phyloP scores from a whole-genome alignment of 345 rosid genomes.

The Litchi chinensis region DNA sequence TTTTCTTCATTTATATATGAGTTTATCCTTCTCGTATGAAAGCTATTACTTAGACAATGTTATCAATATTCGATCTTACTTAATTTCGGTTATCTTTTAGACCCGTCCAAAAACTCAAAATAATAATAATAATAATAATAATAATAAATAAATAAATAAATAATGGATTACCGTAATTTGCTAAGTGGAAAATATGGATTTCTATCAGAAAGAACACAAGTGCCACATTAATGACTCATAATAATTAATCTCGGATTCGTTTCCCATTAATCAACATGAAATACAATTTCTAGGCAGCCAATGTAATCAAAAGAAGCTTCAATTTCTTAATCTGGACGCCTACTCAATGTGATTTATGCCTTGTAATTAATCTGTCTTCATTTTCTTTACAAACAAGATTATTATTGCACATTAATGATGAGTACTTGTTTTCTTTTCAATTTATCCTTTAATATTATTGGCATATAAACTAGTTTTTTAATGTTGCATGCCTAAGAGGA shows the following conservation, averaged over 20 bases:
- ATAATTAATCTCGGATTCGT: background rate
- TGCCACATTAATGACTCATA: too few relatives aligned
- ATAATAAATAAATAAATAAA: too few relatives aligned
- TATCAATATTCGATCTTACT: too few relatives aligned
- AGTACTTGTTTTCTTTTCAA: background rate
- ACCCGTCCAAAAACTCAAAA: too few relatives aligned
- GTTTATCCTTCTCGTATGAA: too few relatives aligned
- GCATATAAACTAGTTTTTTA: background rate
- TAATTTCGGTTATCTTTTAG: too few relatives aligned
- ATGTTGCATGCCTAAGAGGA: conserved; percentile 13
- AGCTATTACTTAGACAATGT: too few relatives aligned
- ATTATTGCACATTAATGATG: background rate
- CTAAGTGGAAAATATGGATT: background rate
- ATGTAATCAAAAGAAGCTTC: background rate
- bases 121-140: too few relatives aligned
- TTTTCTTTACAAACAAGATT: conserved; percentile 4
- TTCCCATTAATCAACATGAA: background rate
- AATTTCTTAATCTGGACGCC: conserved; percentile 20
- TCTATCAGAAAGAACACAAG: background rate
- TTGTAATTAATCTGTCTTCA: background rate
- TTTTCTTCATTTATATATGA: too few relatives aligned
- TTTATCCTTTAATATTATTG: background rate
- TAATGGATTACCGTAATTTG: background rate
- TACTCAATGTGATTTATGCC: background rate
- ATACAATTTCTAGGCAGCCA: background rate